A percentile compares a stretch with the other conserved stretches of the same genome.
Conservation (phyloP, 495 filamentous ascomycete species). For the Parathielavia hyrcaniae region DNA sequence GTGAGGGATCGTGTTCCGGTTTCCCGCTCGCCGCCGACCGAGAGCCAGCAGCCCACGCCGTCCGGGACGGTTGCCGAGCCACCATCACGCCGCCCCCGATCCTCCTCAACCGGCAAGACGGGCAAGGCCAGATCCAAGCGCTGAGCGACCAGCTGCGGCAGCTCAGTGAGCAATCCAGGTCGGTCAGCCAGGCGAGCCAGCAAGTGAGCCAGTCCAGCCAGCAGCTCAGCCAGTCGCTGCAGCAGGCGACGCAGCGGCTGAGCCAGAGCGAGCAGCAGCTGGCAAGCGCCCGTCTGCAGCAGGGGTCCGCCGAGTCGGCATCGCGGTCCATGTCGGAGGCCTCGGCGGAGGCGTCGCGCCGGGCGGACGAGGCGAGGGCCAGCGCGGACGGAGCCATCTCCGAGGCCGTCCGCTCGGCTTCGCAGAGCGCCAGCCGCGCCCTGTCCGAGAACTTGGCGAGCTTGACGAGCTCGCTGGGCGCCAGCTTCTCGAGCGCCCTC, state of each 20-base stretch:
- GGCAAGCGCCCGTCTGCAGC: conserved; percentile 15
- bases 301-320: conserved; percentile 22
- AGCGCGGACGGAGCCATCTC: conserved; percentile 23
- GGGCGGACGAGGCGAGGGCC: conserved; percentile 12
- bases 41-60: conserved; percentile 11
- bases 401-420: conserved; percentile 11
- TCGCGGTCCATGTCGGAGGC: conserved; percentile 24
- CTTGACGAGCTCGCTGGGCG: conserved; percentile 16
- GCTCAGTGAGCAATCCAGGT: conserved; percentile 27
- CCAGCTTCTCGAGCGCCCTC: conserved; percentile 32
- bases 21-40: conserved; percentile 10
- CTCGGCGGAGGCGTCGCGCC: conserved; percentile 19
- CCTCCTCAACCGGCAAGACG: conserved; percentile 31
- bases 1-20: neutral
- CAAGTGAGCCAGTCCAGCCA: conserved; percentile 36
- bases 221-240: conserved; percentile 33
- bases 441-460: conserved; percentile 23
- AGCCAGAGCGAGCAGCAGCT: conserved; percentile 26
- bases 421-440: conserved; percentile 20
- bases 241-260: conserved; percentile 26
- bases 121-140: conserved; percentile 38
- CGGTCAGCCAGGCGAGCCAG: conserved; percentile 36
- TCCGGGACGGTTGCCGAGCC: conserved; percentile 13
- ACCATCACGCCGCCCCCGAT: conserved; percentile 22
- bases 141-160: conserved; percentile 34